These are phyloP conservation scores for Aspergillus viridinutans DNA, from an alignment of 2,329 filamentous ascomycete genomes.

Conservation along the genomic window DNA sequence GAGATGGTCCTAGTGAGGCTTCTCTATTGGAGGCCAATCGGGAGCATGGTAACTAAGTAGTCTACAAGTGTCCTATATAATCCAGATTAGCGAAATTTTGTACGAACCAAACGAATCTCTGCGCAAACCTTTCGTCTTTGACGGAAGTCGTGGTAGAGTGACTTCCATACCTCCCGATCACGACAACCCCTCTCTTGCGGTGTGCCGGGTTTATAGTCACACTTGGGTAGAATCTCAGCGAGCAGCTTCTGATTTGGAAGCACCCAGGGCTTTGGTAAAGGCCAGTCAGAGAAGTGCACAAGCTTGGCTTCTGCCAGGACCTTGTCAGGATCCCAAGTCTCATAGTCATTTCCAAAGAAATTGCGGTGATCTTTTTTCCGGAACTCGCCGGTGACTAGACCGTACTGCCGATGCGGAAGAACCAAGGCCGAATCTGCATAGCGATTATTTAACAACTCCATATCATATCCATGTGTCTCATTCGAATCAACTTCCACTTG, in stretches of 20 bases:
- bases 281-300: slow-evolving; percentile 69
- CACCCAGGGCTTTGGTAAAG: slow-evolving; percentile 61
- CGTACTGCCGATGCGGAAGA: slow-evolving; percentile 61
- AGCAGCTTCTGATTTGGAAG: slow-evolving; percentile 17
- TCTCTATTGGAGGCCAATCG: slow-evolving; percentile 21
- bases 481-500: slow-evolving; percentile 22
- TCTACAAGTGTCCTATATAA: slow-evolving; percentile 27
- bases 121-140: slow-evolving; percentile 19
- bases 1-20: neutral
- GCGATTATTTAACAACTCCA: slow-evolving; percentile 63
- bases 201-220: slow-evolving; percentile 32
- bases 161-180: slow-evolving; percentile 35
- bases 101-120: neutral
- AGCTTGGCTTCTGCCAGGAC: slow-evolving; percentile 59
- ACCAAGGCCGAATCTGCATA: slow-evolving; percentile 57
- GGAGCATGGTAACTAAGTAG: slow-evolving; percentile 37
- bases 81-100: slow-evolving; percentile 2
- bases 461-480: slow-evolving; percentile 49
- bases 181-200: slow-evolving; percentile 34
- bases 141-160: slow-evolving; percentile 36
- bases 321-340: slow-evolving; percentile 56
- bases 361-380: slow-evolving; percentile 48
- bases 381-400: slow-evolving; percentile 61
- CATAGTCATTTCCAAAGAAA: slow-evolving; percentile 49
- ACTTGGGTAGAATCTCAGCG: slow-evolving; percentile 30